Evolutionary conservation across 441 rosid genomes (phyloP).

Genomic region (Kokia cookei): DNA sequence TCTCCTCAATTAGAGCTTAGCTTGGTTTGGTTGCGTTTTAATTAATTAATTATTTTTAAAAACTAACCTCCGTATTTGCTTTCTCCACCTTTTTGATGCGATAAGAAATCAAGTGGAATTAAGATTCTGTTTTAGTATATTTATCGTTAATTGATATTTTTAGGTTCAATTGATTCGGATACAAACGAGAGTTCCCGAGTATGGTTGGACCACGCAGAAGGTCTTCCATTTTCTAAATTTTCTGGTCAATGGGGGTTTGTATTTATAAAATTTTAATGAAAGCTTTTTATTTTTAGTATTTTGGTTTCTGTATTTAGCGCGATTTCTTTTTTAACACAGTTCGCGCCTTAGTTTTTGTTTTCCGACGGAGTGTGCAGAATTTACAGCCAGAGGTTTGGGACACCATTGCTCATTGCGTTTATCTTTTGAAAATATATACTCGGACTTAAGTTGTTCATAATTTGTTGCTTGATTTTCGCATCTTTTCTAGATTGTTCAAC

Average conservation of each 20-base stretch:
- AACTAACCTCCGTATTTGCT: no score
- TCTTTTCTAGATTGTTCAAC: conserved; percentile 59
- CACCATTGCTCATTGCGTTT: not conserved
- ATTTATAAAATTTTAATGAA: not conserved
- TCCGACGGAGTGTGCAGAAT: conserved; percentile 55
- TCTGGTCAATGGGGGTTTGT: conserved; percentile 79
- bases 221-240: conserved; percentile 90
- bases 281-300: not conserved
- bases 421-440: not conserved
- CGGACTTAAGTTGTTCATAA: not conserved
- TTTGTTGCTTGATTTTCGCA: conserved; percentile 6
- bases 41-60: no score
- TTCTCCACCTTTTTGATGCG: no score
- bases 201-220: conserved; percentile 95
- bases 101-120: not conserved
- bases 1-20: not conserved
- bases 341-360: conserved; percentile 57
- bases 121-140: not conserved
- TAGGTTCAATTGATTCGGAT: conserved; percentile 84
- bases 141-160: not conserved
- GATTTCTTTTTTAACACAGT: conserved; percentile 31
- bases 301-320: not conserved
- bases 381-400: conserved; percentile 52
- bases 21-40: not conserved
- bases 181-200: conserved; percentile 85